Conservation (phyloP, 441 rosid genomes). For the Pelargonium exstipulatum region DNA sequence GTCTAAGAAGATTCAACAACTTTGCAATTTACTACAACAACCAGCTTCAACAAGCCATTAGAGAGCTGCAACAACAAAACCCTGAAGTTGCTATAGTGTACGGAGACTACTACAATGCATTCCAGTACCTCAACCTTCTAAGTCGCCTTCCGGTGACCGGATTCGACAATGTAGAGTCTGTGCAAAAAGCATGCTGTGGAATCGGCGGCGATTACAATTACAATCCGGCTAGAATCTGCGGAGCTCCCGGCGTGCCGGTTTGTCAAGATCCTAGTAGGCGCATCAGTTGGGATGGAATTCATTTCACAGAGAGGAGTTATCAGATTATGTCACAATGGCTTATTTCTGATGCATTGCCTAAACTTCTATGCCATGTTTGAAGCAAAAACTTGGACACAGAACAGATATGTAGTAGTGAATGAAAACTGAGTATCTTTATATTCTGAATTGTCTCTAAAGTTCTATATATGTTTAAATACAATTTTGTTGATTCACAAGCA, state of each 20-base stretch:
- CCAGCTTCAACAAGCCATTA: slow-evolving; percentile 31
- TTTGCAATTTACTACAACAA: slow-evolving; percentile 29
- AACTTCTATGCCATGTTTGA: slow-evolving; percentile 22
- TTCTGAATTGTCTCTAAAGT: too few species aligned
- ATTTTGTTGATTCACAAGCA: too few species aligned
- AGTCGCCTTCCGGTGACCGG: not conserved
- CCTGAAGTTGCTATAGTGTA: slow-evolving; percentile 25
- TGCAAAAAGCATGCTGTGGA: slow-evolving; percentile 43
- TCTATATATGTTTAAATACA: too few species aligned
- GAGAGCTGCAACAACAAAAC: slow-evolving; percentile 22
- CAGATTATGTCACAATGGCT: slow-evolving; percentile 27
- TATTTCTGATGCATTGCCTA: slow-evolving; percentile 18
- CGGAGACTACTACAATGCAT: slow-evolving; percentile 33
- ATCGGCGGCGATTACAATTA: slow-evolving; percentile 31
- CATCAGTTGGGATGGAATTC: slow-evolving; percentile 40
- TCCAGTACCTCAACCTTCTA: slow-evolving; percentile 18
- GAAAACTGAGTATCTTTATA: too few species aligned
- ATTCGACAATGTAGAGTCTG: slow-evolving; percentile 24
- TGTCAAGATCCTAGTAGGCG: slow-evolving; percentile 25
- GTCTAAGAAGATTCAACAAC: slow-evolving; percentile 27
- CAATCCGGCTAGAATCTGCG: slow-evolving; percentile 20
- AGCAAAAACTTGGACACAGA: too few species aligned
- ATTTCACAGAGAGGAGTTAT: slow-evolving; percentile 35
- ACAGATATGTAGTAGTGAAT: too few species aligned
- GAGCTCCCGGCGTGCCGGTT: slow-evolving; percentile 20